Evolutionary conservation across 2,329 filamentous ascomycete species (phyloP), one percentile per base, ranked within the genome.

Genomic region (Ascochyta viciae-villosae): DNA sequence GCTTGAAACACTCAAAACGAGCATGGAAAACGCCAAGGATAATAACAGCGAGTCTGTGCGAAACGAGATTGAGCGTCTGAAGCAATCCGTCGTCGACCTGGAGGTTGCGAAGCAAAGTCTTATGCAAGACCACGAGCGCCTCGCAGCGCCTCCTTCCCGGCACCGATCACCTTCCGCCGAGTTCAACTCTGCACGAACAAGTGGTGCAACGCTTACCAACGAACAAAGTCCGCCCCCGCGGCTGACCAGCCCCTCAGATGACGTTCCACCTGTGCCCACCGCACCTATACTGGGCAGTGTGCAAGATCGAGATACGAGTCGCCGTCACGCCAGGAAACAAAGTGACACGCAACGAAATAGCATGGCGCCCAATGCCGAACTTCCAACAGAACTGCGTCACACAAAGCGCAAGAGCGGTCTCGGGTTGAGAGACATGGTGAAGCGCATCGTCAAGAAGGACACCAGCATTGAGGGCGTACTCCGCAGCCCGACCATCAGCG

Each of bases 71-170:
- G 66, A 67, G 27, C 54, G 56, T 6, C 61, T 74, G 8, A 67
- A 66, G 51, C 57, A 65, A 19, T 58, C 56, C 0, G 42, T 73
- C 10, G 35, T 53, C 1, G 65, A 71, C 13, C 65, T 74, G 0
- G 63, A 72, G 38, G 43, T 57, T 4, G 68, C 70, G 9, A 73
- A 73, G 37, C 56, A 68, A 16, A 67, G 72, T 33, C 65, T 74
- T 19, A 69, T 73, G 67, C 60, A 64, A 22, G 70, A 74, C 39
- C 72, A 70, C 43, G 72, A 74, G 48, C 63, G 68, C 15, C 61
- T 71, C 8, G 66, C 66, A 0, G 54, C 56, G 10, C 65, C 71
- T 26, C 62, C 66, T 10, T 53, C 68, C 9, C 64, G 66, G 4
- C 60, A 66, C 3, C 58, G 65, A 1, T 61, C 62, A 6, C 51